These are phyloP conservation scores for Fusarium sp. DNA, from an alignment of 2,329 filamentous ascomycete species.

Conservation along the genomic window DNA sequence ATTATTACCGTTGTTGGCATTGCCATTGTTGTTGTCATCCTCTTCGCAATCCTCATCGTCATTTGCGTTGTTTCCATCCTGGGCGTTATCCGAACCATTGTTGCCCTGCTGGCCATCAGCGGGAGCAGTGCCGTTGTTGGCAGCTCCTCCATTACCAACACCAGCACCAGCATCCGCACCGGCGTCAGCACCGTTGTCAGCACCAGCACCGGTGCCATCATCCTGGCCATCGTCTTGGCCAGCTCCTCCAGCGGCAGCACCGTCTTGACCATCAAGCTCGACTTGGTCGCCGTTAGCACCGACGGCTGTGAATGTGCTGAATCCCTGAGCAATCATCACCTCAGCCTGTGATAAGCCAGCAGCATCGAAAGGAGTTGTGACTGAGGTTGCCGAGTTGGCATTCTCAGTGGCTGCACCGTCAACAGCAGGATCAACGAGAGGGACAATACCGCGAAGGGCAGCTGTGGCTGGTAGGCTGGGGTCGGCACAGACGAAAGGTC, in stretches of 20 bases:
- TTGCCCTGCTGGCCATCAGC: neutral
- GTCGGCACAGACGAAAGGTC: slow-evolving; percentile 72
- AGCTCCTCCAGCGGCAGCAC: slow-evolving; percentile 39
- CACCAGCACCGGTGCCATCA: slow-evolving; percentile 4
- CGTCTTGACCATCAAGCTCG: slow-evolving; percentile 49
- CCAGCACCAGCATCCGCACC: slow-evolving; percentile 1
- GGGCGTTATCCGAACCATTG: neutral
- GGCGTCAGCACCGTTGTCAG: slow-evolving; percentile 21
- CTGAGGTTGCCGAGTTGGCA: slow-evolving; percentile 64
- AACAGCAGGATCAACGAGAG: slow-evolving; percentile 72
- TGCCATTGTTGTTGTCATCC: neutral
- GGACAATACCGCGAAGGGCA: slow-evolving; percentile 72
- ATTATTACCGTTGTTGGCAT: neutral
- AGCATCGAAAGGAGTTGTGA: slow-evolving; percentile 64
- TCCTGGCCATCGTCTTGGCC: slow-evolving; percentile 56
- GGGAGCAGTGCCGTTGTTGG: slow-evolving; percentile 9
- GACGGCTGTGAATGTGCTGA: slow-evolving; percentile 66
- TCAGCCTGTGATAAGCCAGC: slow-evolving; percentile 72
- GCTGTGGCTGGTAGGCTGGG: slow-evolving; percentile 67
- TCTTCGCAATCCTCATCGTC: neutral
- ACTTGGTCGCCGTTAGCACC: slow-evolving; percentile 45
- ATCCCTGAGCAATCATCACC: slow-evolving; percentile 68
- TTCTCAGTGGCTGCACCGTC: slow-evolving; percentile 66
- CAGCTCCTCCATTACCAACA: slow-evolving; percentile 6
- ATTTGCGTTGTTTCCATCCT: neutral